Percentiles rank a stretch among this genome's conserved stretches.
These are phyloP conservation scores for Coemansia sp. DNA, from an alignment of 192 early-diverging fungal genomes.

Conservation along the genomic window DNA sequence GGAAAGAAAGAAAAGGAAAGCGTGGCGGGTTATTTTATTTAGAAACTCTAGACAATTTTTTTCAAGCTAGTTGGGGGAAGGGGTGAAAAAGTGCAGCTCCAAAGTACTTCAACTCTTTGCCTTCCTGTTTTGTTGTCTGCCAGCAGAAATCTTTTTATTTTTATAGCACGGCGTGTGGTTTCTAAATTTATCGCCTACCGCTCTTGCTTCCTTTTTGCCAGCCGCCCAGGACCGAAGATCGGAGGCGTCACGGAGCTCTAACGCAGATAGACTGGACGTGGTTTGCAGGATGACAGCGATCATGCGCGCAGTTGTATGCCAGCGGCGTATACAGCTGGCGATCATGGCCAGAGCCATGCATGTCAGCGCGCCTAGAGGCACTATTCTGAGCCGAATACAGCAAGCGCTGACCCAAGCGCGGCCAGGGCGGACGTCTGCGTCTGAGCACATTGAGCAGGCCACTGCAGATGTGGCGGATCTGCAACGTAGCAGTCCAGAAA, in stretches of 20 bases:
- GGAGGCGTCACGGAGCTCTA: not conserved
- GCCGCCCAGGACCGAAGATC: not conserved
- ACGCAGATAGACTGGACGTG: not conserved
- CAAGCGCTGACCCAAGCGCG: constrained; percentile 31
- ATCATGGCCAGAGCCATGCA: constrained; percentile 1
- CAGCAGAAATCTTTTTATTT: not conserved
- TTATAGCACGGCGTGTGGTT: not conserved
- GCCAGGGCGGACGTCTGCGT: not conserved
- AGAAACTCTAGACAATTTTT: not conserved
- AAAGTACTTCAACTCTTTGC: not conserved
- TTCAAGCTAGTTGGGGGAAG: not conserved
- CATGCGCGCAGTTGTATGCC: not conserved
- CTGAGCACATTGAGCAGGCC: constrained; percentile 4
- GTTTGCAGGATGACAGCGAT: not conserved
- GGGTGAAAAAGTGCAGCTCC: not conserved
- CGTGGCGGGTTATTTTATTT: not conserved
- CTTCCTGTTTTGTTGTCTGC: not conserved
- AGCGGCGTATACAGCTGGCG: not conserved
- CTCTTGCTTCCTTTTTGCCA: not conserved
- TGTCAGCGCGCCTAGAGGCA: constrained; percentile 4
- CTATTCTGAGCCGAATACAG: constrained; percentile 17
- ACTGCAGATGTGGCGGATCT: not conserved
- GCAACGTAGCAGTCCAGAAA: constrained; percentile 7
- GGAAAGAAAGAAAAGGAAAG: not conserved
- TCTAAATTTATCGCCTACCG: not conserved